Percentiles rank a stretch among this genome's conserved stretches.
phyloP scores from a whole-genome alignment of 2,329 filamentous ascomycete species.

The Paraconiothyrium sp. region DNA sequence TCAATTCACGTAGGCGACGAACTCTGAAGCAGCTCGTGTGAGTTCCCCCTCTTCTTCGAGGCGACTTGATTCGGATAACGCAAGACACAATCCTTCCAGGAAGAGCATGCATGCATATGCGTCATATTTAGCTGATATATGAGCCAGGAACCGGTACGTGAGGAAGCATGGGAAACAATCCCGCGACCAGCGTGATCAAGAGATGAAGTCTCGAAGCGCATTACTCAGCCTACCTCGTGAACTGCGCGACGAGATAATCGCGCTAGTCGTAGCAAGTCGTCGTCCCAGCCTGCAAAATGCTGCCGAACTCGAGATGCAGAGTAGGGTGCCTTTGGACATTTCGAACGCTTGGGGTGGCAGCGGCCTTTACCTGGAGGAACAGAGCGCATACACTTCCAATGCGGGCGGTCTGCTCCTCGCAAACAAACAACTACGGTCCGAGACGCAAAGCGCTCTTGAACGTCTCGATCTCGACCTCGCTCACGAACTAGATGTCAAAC shows the following conservation, averaged over 20 bases:
- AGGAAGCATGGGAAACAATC: no score
- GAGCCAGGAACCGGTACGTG: no score
- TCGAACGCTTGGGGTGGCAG: neutral
- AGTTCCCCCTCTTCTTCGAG: no score
- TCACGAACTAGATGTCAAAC: constrained; percentile 14
- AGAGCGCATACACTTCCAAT: neutral
- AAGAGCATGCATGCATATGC: no score
- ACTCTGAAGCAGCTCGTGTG: no score
- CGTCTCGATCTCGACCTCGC: neutral
- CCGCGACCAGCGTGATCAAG: neutral
- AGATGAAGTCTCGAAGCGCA: neutral
- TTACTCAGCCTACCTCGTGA: constrained; percentile 13
- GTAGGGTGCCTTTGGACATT: neutral
- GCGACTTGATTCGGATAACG: no score
- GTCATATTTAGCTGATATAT: no score
- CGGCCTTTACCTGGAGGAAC: neutral
- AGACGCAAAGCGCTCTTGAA: neutral
- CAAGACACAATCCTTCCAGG: no score
- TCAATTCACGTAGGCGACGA: no score
- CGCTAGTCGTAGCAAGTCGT: neutral
- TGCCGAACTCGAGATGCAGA: constrained; percentile 4
- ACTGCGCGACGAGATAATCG: constrained; percentile 13
- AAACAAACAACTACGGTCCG: constrained; percentile 11
- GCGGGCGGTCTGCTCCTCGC: constrained; percentile 3
- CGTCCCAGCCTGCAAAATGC: neutral